Percentiles rank a stretch among this genome's conserved stretches.
phyloP scores from a whole-genome alignment of 2,329 filamentous ascomycete species.

The Rosellinia necatrix region DNA sequence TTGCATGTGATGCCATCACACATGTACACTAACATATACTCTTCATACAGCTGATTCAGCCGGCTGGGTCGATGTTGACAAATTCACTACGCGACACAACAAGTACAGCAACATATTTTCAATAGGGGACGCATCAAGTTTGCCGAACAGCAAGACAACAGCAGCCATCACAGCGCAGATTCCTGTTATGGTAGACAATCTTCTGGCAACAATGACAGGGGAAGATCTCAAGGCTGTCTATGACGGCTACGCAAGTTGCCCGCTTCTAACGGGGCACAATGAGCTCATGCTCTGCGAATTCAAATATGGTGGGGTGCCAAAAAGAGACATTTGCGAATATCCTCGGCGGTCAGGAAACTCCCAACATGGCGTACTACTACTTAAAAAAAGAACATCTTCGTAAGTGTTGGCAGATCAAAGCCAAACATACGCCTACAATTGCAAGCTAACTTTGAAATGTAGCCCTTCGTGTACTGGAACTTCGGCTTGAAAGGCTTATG shows the following conservation, averaged over 20 bases:
- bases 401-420: constrained; percentile 28
- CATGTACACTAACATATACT: constrained; percentile 50
- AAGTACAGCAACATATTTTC: constrained; percentile 48
- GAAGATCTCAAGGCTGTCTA: constrained; percentile 42
- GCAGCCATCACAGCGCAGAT: constrained; percentile 51
- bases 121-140: constrained; percentile 46
- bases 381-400: constrained; percentile 53
- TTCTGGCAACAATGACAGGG: constrained; percentile 44
- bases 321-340: constrained; percentile 49
- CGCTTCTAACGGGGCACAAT: constrained; percentile 49
- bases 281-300: constrained; percentile 54
- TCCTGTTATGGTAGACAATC: constrained; percentile 49
- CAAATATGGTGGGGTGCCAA: constrained; percentile 51
- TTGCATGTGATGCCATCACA: neutral
- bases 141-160: constrained; percentile 50
- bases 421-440: neutral
- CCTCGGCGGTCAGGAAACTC: constrained; percentile 46
- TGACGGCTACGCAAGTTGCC: constrained; percentile 52
- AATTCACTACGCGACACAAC: constrained; percentile 41
- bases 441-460: neutral
- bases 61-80: constrained; percentile 43
- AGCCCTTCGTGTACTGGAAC: constrained; percentile 41
- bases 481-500: constrained; percentile 34
- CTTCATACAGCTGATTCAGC: constrained; percentile 51
- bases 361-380: constrained; percentile 46